phyloP scores from a whole-genome alignment of 2,329 filamentous ascomycete species.

The Pseudogymnoascus sp. region DNA sequence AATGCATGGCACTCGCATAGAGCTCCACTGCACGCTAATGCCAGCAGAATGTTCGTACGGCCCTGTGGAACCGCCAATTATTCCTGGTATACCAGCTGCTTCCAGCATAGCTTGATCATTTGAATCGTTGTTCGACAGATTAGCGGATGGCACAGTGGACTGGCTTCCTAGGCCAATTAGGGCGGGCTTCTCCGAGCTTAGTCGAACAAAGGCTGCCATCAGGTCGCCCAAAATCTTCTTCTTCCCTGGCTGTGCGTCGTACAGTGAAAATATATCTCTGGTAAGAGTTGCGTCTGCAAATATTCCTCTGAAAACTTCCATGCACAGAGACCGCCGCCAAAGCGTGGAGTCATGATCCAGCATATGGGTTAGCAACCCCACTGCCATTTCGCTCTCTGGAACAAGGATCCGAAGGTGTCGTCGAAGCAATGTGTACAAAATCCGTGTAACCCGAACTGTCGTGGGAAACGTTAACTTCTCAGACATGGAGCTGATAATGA shows the following conservation, averaged over 20 bases:
- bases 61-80: slow-evolving; percentile 68
- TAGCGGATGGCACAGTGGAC: slow-evolving; percentile 69
- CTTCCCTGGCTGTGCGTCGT: slow-evolving; percentile 65
- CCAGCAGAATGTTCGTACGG: slow-evolving; percentile 63
- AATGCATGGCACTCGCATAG: slow-evolving; percentile 77
- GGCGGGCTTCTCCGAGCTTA: slow-evolving; percentile 83
- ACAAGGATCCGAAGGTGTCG: slow-evolving; percentile 69
- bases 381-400: slow-evolving; percentile 72
- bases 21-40: slow-evolving; percentile 88
- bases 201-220: slow-evolving; percentile 79
- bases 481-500: slow-evolving; percentile 70
- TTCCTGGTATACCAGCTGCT: slow-evolving; percentile 77
- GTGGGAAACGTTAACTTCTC: slow-evolving; percentile 74
- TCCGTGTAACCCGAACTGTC: slow-evolving; percentile 73
- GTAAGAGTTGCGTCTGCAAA: slow-evolving; percentile 76
- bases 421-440: slow-evolving; percentile 74
- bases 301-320: slow-evolving; percentile 83
- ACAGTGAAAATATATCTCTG: slow-evolving; percentile 71
- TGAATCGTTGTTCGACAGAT: slow-evolving; percentile 48
- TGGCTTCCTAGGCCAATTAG: slow-evolving; percentile 85
- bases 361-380: slow-evolving; percentile 75
- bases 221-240: slow-evolving; percentile 75
- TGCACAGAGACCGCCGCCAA: slow-evolving; percentile 85
- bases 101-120: slow-evolving; percentile 82
- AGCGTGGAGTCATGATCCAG: slow-evolving; percentile 74